Conservation (phyloP, 2,329 filamentous ascomycete species). For the Elsinoe arachidis region DNA sequence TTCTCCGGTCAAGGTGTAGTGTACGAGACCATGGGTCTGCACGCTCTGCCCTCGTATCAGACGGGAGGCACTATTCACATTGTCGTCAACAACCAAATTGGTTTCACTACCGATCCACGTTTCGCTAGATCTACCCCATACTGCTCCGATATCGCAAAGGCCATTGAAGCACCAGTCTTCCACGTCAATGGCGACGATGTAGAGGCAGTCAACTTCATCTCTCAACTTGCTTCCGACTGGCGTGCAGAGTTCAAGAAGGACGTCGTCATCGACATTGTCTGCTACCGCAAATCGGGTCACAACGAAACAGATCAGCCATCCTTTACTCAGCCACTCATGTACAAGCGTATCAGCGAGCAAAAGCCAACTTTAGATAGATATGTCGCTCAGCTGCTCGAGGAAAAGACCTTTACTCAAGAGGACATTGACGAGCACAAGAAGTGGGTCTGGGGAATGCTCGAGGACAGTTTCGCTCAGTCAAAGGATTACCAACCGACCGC, state of each 20-base stretch:
- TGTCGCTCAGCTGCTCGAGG: slow-evolving; percentile 77
- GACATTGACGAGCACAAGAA: slow-evolving; percentile 98
- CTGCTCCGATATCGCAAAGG: slow-evolving; percentile 98
- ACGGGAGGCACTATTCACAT: slow-evolving; percentile 96
- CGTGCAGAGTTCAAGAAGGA: slow-evolving; percentile 98
- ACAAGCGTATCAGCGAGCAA: slow-evolving; percentile 89
- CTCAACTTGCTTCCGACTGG: slow-evolving; percentile 94
- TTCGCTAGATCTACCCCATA: slow-evolving; percentile 96
- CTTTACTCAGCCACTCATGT: slow-evolving; percentile 99
- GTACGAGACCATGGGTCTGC: slow-evolving; percentile 97
- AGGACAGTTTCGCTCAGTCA: slow-evolving; percentile 93
- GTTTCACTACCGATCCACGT: slow-evolving; percentile 96
- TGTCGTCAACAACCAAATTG: slow-evolving; percentile 99
- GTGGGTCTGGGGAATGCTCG: slow-evolving; percentile 99
- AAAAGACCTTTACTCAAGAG: slow-evolving; percentile 93
- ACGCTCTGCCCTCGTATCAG: slow-evolving; percentile 89
- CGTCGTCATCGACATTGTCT: slow-evolving; percentile 95
- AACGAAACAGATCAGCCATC: slow-evolving; percentile 99
- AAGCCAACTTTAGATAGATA: slow-evolving; percentile 83
- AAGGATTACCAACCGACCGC: slow-evolving; percentile 95
- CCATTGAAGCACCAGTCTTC: slow-evolving; percentile 96
- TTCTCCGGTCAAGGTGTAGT: slow-evolving; percentile 95
- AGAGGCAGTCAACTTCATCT: slow-evolving; percentile 96
- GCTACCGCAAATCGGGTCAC: slow-evolving; percentile 98
- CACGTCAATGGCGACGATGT: slow-evolving; percentile 99